Base-by-base conservation (phyloP, 1,139 yeast species). In the Groenewaldozyma auringiensis region DNA sequence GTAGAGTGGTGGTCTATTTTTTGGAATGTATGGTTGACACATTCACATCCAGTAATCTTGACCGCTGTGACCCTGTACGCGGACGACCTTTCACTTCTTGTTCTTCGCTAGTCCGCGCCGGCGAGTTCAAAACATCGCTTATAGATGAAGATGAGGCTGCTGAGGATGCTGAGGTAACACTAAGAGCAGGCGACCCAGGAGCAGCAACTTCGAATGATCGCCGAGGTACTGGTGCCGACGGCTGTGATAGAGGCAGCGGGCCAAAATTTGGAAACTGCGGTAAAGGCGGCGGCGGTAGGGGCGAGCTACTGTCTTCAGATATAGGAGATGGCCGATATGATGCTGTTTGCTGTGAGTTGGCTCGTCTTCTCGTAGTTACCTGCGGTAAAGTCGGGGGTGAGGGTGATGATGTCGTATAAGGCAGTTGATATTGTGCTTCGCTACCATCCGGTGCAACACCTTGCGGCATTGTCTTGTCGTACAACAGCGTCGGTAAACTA, bases 41-140 rank as follows among this genome's bases (percentile, higher is more conserved):
- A 13, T 60, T 50, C n/a, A 57, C 51, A 43, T 57, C 58, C 37
- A 57, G 41, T 32, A 57, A 44, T 20, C 58, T 46, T 21, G 60
- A 50, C 31, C 60, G 48, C 33, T 46, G 27, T 35, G 38, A 35
- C 25, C 38, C 38, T 35, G 21, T 16, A 4, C 38, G 4, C 14
- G 38, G 36, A n/a, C n/a, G n/a, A n/a, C n/a, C n/a, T 33, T 14
- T 33, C 8, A 4, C 36, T 17, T n/a, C 18, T 8, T 33, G 36
- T 8, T 33, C 20, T 17, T n/a, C 16, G 18, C 36, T 33, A 11
- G 35, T 43, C 4, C 21, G 43, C 3, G 37, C 42, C 31, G 41
- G 42, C 11, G 44, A 44, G 21, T 20, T 14, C 29, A 9, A 41
- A 16, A 36, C 32, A 41, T 14, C 39, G 35, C 25, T 29, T 11